Conservation (phyloP, 2,329 filamentous ascomycete genomes). For the Xylariales sp. region DNA sequence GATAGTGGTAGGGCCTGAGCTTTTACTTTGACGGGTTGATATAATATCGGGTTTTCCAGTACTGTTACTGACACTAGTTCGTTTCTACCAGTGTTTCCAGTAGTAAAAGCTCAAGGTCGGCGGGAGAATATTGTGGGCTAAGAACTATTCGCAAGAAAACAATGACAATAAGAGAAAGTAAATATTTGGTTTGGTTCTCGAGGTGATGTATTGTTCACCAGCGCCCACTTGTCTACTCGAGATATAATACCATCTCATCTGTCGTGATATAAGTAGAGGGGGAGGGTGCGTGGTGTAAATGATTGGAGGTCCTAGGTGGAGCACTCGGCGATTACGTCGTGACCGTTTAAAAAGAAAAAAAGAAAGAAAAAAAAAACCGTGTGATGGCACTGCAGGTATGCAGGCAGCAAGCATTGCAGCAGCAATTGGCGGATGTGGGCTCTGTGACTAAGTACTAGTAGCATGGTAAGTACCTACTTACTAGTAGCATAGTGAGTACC, state of each 20-base stretch:
- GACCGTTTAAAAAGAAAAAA: background rate
- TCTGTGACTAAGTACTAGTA: no score
- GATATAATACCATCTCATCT: background rate
- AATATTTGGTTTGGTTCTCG: no score
- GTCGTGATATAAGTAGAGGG: background rate
- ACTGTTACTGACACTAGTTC: background rate
- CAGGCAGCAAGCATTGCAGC: constrained; percentile 3
- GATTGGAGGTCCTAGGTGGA: background rate
- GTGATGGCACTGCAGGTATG: constrained; percentile 9
- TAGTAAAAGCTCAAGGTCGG: background rate
- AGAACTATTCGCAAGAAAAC: no score
- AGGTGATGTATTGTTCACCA: background rate
- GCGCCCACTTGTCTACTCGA: background rate
- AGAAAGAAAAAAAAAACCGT: background rate
- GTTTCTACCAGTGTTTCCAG: background rate
- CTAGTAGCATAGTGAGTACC: no score
- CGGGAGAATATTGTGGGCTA: background rate
- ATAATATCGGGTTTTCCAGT: constrained; percentile 8
- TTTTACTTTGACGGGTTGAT: constrained; percentile 17
- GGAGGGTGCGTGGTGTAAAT: background rate
- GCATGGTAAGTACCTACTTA: no score
- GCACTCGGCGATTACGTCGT: constrained; percentile 15
- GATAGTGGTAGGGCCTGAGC: constrained; percentile 16
- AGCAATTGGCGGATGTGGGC: background rate
- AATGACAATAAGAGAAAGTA: no score